These are phyloP conservation scores for Komagataella ulmi DNA, from an alignment of 805 yeast genomes.

Conservation along the genomic window DNA sequence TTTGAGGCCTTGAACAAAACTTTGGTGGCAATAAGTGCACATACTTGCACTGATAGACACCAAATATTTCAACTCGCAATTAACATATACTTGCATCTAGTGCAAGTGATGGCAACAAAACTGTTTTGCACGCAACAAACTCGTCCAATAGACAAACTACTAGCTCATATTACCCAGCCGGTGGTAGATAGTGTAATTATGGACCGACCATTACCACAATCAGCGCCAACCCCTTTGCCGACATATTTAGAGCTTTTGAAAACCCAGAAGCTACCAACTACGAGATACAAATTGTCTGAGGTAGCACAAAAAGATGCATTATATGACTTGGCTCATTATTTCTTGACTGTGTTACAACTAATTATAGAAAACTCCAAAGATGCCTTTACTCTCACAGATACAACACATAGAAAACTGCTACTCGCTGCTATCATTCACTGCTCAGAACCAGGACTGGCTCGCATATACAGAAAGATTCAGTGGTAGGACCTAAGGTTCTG, in stretches of 20 bases:
- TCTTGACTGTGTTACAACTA: not conserved
- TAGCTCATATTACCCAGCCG: not conserved
- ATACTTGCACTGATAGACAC: not conserved
- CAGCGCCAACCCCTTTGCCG: not conserved
- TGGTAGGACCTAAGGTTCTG: not conserved
- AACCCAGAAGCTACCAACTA: not conserved
- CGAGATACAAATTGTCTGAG: not conserved
- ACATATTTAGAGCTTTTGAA: not conserved
- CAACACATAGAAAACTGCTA: not conserved
- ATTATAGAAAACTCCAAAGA: not conserved
- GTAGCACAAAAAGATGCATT: not conserved
- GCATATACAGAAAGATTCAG: not conserved
- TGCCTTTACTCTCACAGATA: not conserved
- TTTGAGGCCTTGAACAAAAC: not conserved
- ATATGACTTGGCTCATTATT: not conserved
- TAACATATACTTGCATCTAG: not conserved
- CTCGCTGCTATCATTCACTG: not conserved
- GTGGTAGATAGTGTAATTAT: not conserved
- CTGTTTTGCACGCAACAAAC: not conserved
- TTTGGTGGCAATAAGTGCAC: not conserved
- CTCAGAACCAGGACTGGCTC: not conserved
- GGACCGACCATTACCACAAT: not conserved
- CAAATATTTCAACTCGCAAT: not conserved
- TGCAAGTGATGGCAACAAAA: not conserved
- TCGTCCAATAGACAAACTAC: not conserved